Percentiles rank a stretch among this genome's conserved stretches.
phyloP scores from a whole-genome alignment of 352 stramenopile species.

The Pythium brassicae region DNA sequence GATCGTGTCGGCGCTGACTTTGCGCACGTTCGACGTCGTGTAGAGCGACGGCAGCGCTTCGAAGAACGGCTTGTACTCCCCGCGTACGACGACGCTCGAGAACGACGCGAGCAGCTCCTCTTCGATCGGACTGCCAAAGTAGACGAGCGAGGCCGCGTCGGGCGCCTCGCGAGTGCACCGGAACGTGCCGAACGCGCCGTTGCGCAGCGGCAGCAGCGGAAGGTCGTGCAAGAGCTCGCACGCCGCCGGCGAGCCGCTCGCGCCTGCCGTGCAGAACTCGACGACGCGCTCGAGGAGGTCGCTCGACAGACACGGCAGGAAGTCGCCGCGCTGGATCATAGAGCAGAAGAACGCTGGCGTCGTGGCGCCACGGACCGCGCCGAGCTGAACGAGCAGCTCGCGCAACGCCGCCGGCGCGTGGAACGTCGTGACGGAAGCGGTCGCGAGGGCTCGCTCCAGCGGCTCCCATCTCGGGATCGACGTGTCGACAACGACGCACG shows the following conservation, averaged over 20 bases:
- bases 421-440: conserved; percentile 26
- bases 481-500: conserved; percentile 44
- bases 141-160: conserved; percentile 16
- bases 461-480: conserved; percentile 34
- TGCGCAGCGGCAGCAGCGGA: conserved; percentile 39
- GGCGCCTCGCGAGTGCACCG: neutral
- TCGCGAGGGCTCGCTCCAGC: conserved; percentile 30
- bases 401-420: conserved; percentile 27
- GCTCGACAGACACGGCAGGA: conserved; percentile 27
- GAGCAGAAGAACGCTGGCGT: conserved; percentile 52
- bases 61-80: conserved; percentile 40
- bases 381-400: conserved; percentile 40
- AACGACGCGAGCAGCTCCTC: conserved; percentile 45
- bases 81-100: conserved; percentile 29
- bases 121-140: conserved; percentile 42
- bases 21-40: conserved; percentile 39
- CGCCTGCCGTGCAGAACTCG: conserved; percentile 37
- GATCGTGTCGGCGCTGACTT: conserved; percentile 26
- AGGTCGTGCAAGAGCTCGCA: conserved; percentile 29
- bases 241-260: neutral
- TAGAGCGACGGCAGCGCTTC: conserved; percentile 37
- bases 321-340: conserved; percentile 27
- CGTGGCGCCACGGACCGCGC: conserved; percentile 49
- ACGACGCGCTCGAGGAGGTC: conserved; percentile 29
- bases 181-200: conserved; percentile 38